Evolutionary conservation across 176 grass and related monocot species (phyloP).

Genomic region (Chrysopogon serrulatus): DNA sequence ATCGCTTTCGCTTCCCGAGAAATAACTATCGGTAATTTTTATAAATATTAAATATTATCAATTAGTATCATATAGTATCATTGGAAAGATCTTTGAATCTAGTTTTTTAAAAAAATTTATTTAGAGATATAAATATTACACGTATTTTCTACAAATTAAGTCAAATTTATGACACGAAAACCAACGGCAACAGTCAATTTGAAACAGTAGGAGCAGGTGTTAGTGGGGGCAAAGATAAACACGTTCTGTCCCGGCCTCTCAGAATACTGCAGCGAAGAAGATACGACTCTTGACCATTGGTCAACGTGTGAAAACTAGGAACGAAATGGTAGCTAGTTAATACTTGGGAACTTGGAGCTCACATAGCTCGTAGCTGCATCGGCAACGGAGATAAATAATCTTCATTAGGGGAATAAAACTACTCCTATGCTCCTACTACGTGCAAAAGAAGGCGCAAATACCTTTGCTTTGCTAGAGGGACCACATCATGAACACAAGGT

Average conservation of each 20-base stretch:
- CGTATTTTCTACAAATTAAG: too few species aligned
- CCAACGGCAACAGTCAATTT: too few species aligned
- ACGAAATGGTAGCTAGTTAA: neutral
- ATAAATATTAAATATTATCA: too few species aligned
- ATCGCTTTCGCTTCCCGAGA: too few species aligned
- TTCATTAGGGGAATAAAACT: slow-evolving; percentile 9
- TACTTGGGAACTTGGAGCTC: slow-evolving; percentile 57
- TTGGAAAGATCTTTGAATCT: too few species aligned
- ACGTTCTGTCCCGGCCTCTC: neutral
- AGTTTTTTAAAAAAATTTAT: too few species aligned
- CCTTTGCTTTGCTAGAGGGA: slow-evolving; percentile 45
- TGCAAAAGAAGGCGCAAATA: neutral
- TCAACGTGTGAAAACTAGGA: slow-evolving; percentile 32
- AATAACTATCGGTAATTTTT: too few species aligned
- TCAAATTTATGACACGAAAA: too few species aligned
- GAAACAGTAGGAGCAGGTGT: too few species aligned
- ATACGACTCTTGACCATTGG: slow-evolving; percentile 26
- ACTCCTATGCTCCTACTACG: neutral
- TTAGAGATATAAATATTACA: too few species aligned
- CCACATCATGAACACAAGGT: slow-evolving; percentile 4
- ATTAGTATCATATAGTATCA: too few species aligned
- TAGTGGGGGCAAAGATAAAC: neutral
- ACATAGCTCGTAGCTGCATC: slow-evolving; percentile 6
- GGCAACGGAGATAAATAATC: slow-evolving; percentile 19
- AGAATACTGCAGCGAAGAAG: neutral